Percentiles rank a stretch among this genome's conserved stretches.
phyloP scores from a whole-genome alignment of 2,329 filamentous ascomycete species.

The Claviceps fusiformis region DNA sequence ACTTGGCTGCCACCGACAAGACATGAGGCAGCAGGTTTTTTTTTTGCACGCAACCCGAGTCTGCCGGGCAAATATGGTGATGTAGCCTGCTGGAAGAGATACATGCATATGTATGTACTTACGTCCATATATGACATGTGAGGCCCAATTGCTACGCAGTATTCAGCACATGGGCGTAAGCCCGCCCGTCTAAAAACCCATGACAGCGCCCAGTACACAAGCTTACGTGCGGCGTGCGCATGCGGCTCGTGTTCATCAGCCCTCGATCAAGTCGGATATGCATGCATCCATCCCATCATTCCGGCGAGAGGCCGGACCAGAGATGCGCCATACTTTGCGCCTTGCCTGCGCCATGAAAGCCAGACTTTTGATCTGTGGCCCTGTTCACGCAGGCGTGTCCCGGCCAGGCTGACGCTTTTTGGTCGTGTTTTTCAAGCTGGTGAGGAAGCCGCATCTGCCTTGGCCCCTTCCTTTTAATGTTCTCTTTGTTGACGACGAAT shows the following conservation, averaged over 20 bases:
- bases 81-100: too few relatives aligned
- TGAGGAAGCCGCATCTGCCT: slow-evolving; percentile 19
- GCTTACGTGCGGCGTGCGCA: not conserved
- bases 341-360: not conserved
- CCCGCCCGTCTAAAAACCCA: too few relatives aligned
- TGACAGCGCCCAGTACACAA: too few relatives aligned
- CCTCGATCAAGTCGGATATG: not conserved
- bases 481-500: too few relatives aligned
- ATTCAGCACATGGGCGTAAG: not conserved
- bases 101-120: too few relatives aligned
- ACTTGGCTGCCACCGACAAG: too few relatives aligned
- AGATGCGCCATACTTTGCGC: not conserved
- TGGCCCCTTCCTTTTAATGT: too few relatives aligned
- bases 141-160: too few relatives aligned
- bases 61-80: not conserved
- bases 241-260: not conserved
- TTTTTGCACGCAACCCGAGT: too few relatives aligned
- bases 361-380: not conserved
- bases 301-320: not conserved
- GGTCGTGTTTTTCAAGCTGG: slow-evolving; percentile 20
- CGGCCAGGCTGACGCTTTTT: not conserved
- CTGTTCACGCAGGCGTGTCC: not conserved
- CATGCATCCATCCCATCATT: too few relatives aligned
- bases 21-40: too few relatives aligned
- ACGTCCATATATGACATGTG: not conserved